Evolutionary conservation across 1,139 yeast species (phyloP).

Genomic region (Pichia sp.): DNA sequence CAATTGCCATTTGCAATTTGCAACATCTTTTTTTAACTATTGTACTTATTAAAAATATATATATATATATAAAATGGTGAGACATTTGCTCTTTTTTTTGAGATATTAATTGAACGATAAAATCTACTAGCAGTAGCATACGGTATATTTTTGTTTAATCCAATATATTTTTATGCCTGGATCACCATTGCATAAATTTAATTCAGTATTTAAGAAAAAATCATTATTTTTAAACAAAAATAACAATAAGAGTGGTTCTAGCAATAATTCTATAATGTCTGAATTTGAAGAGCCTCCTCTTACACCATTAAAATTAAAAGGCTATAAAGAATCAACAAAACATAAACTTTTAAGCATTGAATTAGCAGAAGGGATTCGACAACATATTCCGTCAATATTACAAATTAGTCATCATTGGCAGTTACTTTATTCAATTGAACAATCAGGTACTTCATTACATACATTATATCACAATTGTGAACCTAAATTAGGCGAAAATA

Average conservation of each 20-base stretch:
- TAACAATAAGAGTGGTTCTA: too few relatives aligned
- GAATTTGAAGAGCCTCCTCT: constrained; percentile 35
- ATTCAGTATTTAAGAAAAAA: neutral
- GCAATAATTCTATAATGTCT: neutral
- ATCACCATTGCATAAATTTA: constrained; percentile 3
- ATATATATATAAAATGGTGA: too few relatives aligned
- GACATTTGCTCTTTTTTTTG: too few relatives aligned
- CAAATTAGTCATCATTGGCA: constrained; percentile 77
- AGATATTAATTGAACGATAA: too few relatives aligned
- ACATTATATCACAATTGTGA: constrained; percentile 49
- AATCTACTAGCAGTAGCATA: too few relatives aligned
- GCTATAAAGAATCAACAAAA: constrained; percentile 53
- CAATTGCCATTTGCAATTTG: too few relatives aligned
- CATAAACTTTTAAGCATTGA: constrained; percentile 50
- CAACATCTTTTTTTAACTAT: too few relatives aligned
- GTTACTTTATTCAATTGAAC: constrained; percentile 75
- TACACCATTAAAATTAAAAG: constrained; percentile 44
- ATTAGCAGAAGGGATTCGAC: constrained; percentile 69
- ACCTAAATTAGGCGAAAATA: constrained; percentile 23
- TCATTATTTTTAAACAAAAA: too few relatives aligned
- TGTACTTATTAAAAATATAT: too few relatives aligned
- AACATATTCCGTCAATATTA: constrained; percentile 66
- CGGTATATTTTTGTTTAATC: too few relatives aligned
- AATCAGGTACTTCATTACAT: constrained; percentile 81
- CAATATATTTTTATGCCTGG: too few relatives aligned